Evolutionary conservation across 345 rosid species (phyloP), one percentile per base, ranked within the genome.

Genomic region (Raphanus sativus): DNA sequence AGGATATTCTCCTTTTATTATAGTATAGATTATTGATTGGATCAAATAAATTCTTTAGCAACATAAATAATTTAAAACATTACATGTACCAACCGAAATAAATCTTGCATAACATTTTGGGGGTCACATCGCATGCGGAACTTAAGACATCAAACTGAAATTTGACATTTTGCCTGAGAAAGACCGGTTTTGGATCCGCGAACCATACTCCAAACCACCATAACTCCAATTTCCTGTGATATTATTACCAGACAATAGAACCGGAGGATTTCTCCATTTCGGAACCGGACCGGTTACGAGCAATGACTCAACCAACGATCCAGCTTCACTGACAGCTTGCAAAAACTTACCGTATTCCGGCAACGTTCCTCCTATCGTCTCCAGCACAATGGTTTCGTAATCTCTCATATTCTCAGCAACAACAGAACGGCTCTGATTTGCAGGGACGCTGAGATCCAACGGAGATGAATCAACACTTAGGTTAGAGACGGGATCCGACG

Each of bases 291-390:
- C 81, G 0, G 80, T 59, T 4, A 84, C 26, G 55, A 84, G 40
- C 36, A 84, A 65, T 0, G 86, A 77, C 75, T 81, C 78, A 52
- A 88, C 81, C 40, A 85, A 83, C 1, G 84, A 81, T 4, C 78
- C 81, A 11, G 86, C 83, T 15, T 81, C 83, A 8, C 65, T 75
- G 10, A 85, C 84, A 13, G 84, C 77, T 64, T 86, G 82, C 76
- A 81, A 34, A 33, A 86, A 83, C 48, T 77, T 84, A 52, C 89
- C 90, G 38, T 81, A 77, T 54, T 84, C 78, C 58, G 90, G 90
- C 36, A 84, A 65, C 3, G 64, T 4, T 69, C 79, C 82, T 21
- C 83, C 86, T 59, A 67, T 71, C 17, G 4, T 40, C 72, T 77
- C 81, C 52, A 77, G 52, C 54, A 71, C 71, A 65, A 56, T 11